phyloP scores from a whole-genome alignment of 73 alveolate genomes.

The Durusdinium trenchii region DNA sequence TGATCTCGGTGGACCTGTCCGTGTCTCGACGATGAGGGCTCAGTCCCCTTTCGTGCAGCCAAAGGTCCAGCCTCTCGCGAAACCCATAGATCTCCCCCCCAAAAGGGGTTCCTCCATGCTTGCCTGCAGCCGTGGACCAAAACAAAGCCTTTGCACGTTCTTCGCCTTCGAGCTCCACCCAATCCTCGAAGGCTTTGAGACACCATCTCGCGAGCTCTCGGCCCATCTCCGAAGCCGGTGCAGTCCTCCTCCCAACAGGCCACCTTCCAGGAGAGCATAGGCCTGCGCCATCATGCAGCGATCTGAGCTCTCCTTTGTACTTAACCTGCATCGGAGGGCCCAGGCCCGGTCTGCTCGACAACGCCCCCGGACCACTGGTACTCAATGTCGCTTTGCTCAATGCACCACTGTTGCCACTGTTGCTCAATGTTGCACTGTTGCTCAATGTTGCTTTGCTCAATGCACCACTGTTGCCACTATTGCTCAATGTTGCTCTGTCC shows the following conservation, averaged over 20 bases:
- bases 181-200: neutral
- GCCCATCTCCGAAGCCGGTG: neutral
- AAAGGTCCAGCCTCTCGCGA: neutral
- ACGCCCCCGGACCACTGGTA: neutral
- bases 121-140: neutral
- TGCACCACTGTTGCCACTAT: neutral
- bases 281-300: constrained; percentile 18
- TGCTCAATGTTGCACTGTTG: neutral
- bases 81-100: neutral
- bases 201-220: neutral
- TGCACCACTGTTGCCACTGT: neutral
- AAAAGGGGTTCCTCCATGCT: neutral
- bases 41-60: neutral
- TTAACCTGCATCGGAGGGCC: neutral
- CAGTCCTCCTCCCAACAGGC: neutral
- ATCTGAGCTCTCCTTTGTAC: neutral
- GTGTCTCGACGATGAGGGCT: neutral
- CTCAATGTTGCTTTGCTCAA: neutral
- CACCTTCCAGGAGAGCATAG: neutral
- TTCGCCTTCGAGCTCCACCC: neutral
- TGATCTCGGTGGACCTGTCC: neutral
- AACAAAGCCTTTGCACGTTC: neutral
- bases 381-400: neutral
- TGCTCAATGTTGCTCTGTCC: no score
- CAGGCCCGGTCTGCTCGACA: neutral